Evolutionary conservation across 2,329 filamentous ascomycete genomes (phyloP), one percentile per base, ranked within the genome.

Genomic region (Phoma sp.): DNA sequence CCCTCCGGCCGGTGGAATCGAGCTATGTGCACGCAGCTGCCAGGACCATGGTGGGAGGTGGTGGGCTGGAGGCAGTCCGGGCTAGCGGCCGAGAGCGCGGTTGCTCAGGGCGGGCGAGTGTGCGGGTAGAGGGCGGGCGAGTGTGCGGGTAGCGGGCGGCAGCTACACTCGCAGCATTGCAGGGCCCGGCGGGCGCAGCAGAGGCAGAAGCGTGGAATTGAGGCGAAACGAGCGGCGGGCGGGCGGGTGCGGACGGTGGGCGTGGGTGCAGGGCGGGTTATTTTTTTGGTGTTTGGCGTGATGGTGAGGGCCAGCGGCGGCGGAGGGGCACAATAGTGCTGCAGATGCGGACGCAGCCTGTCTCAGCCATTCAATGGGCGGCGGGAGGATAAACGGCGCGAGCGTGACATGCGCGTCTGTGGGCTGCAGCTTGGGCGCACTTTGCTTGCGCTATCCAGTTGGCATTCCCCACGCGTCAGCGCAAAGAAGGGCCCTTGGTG

Each of bases 41-140:
- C 62, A 57, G 40, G 64, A 73, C 65, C 73, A 75, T 76, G 59
- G 62, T 74, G 61, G 57, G 54, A 38, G 54, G 20, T 11, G 26
- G 29, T 33, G 46, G 18, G 43, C 32, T 32, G 33, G 38, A 18
- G 33, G 23, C 18, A 48, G 53, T 42, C 40, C 14, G 26, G 40
- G 42, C 23, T 15, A 30, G 57, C 21, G 38, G 46, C 43, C 47
- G 49, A 47, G 47, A 36, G 40, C 28, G 40, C 25, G 51, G 43
- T 46, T 36, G 54, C 23, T 54, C 28, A 53, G 29, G 49, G 38
- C 47, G 49, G 33, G 20, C 36, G 36, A 38, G 21, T 12, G 36
- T 38, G 20, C 20, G 36, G 36, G 23, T 18, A 18, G 36, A 38
- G 36, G 7, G 20, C 14, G 36, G 5, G 21, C 10, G 30, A 6